Evolutionary conservation across 345 rosid species (phyloP), one percentile per base, ranked within the genome.

Genomic region (Euphorbia tirucalli): DNA sequence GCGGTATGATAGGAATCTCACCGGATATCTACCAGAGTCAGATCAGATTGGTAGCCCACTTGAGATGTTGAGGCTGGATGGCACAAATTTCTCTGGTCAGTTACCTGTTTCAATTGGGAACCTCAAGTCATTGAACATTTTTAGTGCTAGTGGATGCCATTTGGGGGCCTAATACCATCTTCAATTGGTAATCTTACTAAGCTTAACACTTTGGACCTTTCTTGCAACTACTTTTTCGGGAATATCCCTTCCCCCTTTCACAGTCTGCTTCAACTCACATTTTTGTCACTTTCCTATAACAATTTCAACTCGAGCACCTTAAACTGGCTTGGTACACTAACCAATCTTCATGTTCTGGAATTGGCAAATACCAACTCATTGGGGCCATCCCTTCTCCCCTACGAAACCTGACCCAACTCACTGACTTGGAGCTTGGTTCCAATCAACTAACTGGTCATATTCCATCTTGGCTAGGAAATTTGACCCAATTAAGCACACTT

Each of bases 61-160:
- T 11, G 27, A 48, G 37, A 2, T 0, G 15, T 37, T 73, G 30
- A 1, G 0, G 3, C 68, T 78, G 11, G 49, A 28, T 0, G 8
- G 0, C 19, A 73, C 77, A 0, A 72, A 44, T 16, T 73, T 73
- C 60, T 64, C 30, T 0, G 72, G 78, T 25, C 14, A 63, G 24
- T 8, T 77, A 58, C 76, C 73, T 27, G 65, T 43, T 32, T 54
- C 76, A 35, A 77, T 77, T 9, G 71, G 68, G 6, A 72, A 67
- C 60, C 35, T 71, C 16, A 52, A 31, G 25, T 68, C 68, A 9
- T 19, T 74, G 28, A 10, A 21, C 0, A 0, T n/a, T 1, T 58
- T 78, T 10, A 10, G 5, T 7, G 30, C 65, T 7, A 2, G 2
- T 0, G 21, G 18, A 0, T 70, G 77, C 30, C 13, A 0, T 1